Conservation (phyloP, 164 flowering plant genomes). For the Nymphaea colorata region DNA sequence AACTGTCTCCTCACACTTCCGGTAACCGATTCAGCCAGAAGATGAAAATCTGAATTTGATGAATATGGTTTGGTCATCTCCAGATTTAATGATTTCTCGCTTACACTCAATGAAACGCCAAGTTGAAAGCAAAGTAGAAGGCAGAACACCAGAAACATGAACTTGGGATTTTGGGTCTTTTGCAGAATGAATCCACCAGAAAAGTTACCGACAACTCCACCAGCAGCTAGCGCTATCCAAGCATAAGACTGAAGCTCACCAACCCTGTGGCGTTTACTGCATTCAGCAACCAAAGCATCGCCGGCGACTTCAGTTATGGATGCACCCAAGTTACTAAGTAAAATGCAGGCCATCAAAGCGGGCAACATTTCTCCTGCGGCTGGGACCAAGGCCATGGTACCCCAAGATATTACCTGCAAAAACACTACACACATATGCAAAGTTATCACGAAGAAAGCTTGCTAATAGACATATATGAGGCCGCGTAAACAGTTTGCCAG, state of each 20-base stretch:
- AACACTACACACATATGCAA: slow-evolving; percentile 24
- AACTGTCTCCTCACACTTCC: slow-evolving; percentile 34
- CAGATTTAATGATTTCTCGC: slow-evolving; percentile 46
- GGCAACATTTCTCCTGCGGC: slow-evolving; percentile 36
- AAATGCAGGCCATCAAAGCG: slow-evolving; percentile 51
- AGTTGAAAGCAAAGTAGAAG: slow-evolving; percentile 48
- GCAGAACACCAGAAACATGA: slow-evolving; percentile 47
- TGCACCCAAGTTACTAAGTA: slow-evolving; percentile 78
- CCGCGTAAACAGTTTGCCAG: too few species aligned
- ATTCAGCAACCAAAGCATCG: slow-evolving; percentile 84
- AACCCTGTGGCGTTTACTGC: slow-evolving; percentile 39
- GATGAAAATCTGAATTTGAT: slow-evolving; percentile 11
- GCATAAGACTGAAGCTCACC: slow-evolving; percentile 74
- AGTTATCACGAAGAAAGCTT: neutral
- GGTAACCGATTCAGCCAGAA: slow-evolving; percentile 17
- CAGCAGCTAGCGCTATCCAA: slow-evolving; percentile 68
- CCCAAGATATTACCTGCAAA: slow-evolving; percentile 83
- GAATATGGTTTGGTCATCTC: neutral
- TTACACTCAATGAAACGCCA: slow-evolving; percentile 29
- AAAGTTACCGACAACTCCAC: slow-evolving; percentile 73
- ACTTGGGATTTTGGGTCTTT: slow-evolving; percentile 31
- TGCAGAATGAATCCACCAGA: slow-evolving; percentile 52
- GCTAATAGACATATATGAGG: too few species aligned
- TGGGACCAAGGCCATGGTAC: slow-evolving; percentile 46
- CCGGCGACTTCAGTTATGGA: slow-evolving; percentile 80